Evolutionary conservation across 2,329 filamentous ascomycete genomes (phyloP), one percentile per base, ranked within the genome.

Genomic region (Dactylellina haptotyla): DNA sequence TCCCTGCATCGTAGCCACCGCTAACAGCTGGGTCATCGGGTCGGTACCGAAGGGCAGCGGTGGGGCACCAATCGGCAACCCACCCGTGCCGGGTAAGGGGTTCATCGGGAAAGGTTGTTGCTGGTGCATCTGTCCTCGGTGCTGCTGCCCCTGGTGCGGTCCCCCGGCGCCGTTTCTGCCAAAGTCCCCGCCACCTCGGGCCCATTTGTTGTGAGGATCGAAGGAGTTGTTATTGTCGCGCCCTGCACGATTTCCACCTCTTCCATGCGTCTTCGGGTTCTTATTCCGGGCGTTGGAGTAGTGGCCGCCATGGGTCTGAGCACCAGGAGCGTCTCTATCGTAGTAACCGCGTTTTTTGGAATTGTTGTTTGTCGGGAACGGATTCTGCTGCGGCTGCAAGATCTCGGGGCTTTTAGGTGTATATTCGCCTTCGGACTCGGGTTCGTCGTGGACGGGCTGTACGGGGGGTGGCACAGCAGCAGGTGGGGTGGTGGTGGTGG

Each of bases 21-120:
- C 65, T 75, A 88, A 79, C 20, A 91, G 82, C 10, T 86, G 84
- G 20, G 88, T 85, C 81, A 91, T 83, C 0, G 88, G 87, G 75
- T 87, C 85, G 70, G 59, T 14, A 25, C 58, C 58, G 18, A 72
- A 72, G n/a, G 67, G 59, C 4, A 72, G 16, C 10, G 54, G 59
- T 28, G 59, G 45, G 2, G 45, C 48, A 18, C 41, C 53, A 1
- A 72, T 45, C 34, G 67, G 59, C 1, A 72, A 14, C 32, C 26
- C 23, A 16, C 23, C 30, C 2, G 45, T 41, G 9, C 51, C 59
- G 18, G 58, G 51, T 12, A 61, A 34, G 18, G 51, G 32, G 20
- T 48, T 48, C 53, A 78, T 72, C 45, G 75, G 64, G 75, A 78
- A 76, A 66, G 67, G 75, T 63, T 23, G 67, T 65, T 61, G 78